Base-by-base conservation (phyloP, 371 early-diverging fungal species). In the Mucor mucedo region DNA sequence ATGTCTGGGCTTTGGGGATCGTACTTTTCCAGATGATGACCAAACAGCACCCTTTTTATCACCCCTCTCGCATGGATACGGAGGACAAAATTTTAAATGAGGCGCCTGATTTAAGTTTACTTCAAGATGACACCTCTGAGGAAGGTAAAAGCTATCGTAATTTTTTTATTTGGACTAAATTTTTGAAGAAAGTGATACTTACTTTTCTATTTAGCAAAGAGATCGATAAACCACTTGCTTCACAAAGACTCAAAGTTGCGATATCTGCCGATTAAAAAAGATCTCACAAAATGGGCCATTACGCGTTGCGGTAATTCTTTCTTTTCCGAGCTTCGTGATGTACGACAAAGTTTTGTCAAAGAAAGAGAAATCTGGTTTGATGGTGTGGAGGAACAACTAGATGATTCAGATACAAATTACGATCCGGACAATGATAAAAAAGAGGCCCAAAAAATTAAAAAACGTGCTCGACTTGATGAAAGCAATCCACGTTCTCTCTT, bases 1-100 rank as follows among this genome's bases (percentile, higher is more conserved):
- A 60, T 52, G 30, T 39, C n/a, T 60, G 52, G 50, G 48, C 58
- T 16, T 33, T 58, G 2, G 58, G 58, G 8, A 48, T 58, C 21
- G 33, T 58, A 16, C 13, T 58, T 35, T 28, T 35, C 9, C 48
- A 58, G 27, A 42, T 58, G 27, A 13, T 58, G 5, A 35, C 53
- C n/a, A 38, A 28, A 42, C 27, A 41, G 42, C 44, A 42, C 21
- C 38, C 48, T 4, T 50, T 50, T 48, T 5, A 10, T 7, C 4
- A 48, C 49, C 21, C 9, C 5, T 16, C 6, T 13, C 6, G 16
- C 16, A 14, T 16, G 6, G 16, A 45, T 13, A 7, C 16, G 13
- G 47, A 45, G 21, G 16, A 6, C n/a, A 45, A n/a, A 45, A 44
- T 29, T 21, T 52, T 52, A 5, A 44, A 52, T 30, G 52, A 50